phyloP scores from a whole-genome alignment of 257 asterid genomes.

The Mentha longifolia region DNA sequence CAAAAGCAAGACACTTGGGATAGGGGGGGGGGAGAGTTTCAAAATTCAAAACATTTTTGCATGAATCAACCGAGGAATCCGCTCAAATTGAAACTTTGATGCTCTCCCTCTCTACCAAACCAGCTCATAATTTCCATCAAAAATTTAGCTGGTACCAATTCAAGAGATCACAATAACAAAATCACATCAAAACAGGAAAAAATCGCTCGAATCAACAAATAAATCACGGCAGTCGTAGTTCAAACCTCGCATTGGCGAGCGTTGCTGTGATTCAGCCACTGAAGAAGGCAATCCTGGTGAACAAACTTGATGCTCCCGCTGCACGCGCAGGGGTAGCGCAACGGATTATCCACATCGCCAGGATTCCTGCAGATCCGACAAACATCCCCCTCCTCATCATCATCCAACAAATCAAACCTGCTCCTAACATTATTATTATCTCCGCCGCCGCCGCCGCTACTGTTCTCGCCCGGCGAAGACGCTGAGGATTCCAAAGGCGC shows the following conservation, averaged over 20 bases:
- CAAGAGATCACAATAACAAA: neutral
- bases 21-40: too few species aligned
- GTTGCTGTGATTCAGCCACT: conserved; percentile 99
- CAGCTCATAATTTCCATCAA: neutral
- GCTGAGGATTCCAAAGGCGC: conserved; percentile 43
- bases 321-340: conserved; percentile 94
- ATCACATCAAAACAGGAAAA: conserved; percentile 3
- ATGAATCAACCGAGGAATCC: conserved; percentile 4
- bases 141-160: conserved; percentile 21
- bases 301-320: conserved; percentile 97
- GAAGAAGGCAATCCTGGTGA: conserved; percentile 96
- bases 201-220: neutral
- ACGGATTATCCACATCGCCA: conserved; percentile 88
- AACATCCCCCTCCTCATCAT: conserved; percentile 92
- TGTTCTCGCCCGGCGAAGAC: conserved; percentile 46
- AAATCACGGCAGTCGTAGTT: neutral
- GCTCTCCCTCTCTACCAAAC: conserved; percentile 16
- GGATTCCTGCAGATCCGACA: conserved; percentile 99
- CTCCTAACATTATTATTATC: conserved; percentile 18
- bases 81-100: neutral
- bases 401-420: conserved; percentile 63
- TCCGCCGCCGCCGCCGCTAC: conserved; percentile 36
- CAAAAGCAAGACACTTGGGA: too few species aligned
- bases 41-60: neutral
- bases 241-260: conserved; percentile 98